Evolutionary conservation across 495 filamentous ascomycete species (phyloP).

Genomic region (Penicillium samsonianum): DNA sequence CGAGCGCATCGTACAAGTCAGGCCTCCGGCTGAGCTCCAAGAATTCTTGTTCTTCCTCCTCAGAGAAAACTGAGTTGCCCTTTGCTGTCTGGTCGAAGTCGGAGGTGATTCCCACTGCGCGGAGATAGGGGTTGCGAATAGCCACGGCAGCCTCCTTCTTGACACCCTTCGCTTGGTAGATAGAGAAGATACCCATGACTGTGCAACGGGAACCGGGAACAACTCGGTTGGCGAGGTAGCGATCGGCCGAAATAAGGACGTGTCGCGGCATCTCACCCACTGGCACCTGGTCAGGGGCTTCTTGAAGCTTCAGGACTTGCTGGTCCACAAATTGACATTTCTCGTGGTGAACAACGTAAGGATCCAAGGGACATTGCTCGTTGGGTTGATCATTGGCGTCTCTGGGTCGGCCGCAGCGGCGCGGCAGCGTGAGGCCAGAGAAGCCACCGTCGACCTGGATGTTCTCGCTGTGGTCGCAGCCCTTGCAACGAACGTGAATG

Average conservation of each 20-base stretch:
- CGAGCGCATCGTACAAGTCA: constrained; percentile 87
- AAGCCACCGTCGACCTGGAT: constrained; percentile 81
- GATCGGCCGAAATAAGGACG: constrained; percentile 90
- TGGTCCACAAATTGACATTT: constrained; percentile 96
- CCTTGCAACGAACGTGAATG: constrained; percentile 85
- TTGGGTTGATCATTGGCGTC: constrained; percentile 55
- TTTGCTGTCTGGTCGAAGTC: constrained; percentile 90
- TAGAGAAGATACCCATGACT: constrained; percentile 96
- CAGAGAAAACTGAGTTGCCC: constrained; percentile 81
- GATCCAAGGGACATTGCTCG: constrained; percentile 84
- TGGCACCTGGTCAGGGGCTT: constrained; percentile 96
- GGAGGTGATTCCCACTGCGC: constrained; percentile 87
- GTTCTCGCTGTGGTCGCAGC: constrained; percentile 72
- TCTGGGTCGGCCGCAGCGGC: constrained; percentile 66
- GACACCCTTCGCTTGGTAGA: constrained; percentile 87
- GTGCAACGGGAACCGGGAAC: constrained; percentile 95
- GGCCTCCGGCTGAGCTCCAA: constrained; percentile 87
- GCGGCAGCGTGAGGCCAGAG: constrained; percentile 77
- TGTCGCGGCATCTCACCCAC: constrained; percentile 96
- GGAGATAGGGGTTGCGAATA: constrained; percentile 94
- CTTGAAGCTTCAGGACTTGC: constrained; percentile 96
- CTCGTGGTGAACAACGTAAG: constrained; percentile 94
- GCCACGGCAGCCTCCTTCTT: constrained; percentile 88
- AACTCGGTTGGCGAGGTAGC: constrained; percentile 93
- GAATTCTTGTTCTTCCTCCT: constrained; percentile 97